These are phyloP conservation scores for Pisolithus tinctorius DNA, from an alignment of 768 basidiomycete species.

Conservation along the genomic window DNA sequence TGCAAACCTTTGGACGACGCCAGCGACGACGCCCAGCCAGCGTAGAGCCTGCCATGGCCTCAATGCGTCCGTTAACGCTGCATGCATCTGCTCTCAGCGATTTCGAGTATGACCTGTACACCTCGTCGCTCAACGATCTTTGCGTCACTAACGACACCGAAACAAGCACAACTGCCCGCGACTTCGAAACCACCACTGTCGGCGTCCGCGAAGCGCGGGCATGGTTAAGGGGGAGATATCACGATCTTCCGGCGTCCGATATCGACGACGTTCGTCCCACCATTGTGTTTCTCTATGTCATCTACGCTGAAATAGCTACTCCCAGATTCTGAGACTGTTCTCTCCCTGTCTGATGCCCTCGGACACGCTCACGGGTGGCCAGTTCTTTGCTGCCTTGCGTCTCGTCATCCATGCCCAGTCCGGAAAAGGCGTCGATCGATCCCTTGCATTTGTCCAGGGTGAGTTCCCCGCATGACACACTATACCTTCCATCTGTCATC, in stretches of 20 bases:
- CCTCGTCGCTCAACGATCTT: conserved; percentile 50
- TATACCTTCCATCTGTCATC: neutral
- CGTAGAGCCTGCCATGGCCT: neutral
- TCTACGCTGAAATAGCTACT: neutral
- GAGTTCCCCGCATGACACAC: conserved; percentile 14
- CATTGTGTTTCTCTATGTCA: neutral
- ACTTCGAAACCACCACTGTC: conserved; percentile 48
- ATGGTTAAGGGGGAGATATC: conserved; percentile 69
- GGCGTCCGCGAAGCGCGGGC: conserved; percentile 64
- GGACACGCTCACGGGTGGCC: conserved; percentile 56
- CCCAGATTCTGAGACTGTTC: conserved; percentile 62
- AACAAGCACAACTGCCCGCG: conserved; percentile 14
- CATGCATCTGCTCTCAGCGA: conserved; percentile 75
- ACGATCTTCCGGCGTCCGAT: conserved; percentile 39
- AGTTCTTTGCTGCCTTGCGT: conserved; percentile 71
- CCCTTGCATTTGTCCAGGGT: conserved; percentile 75
- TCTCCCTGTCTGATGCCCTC: conserved; percentile 44
- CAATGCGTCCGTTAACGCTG: conserved; percentile 57
- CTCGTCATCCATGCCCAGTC: conserved; percentile 55
- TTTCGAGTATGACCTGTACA: conserved; percentile 64
- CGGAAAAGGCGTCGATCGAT: conserved; percentile 59
- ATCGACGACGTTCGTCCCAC: conserved; percentile 51
- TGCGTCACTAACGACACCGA: conserved; percentile 29
- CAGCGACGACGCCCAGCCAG: neutral
- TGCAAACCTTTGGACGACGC: neutral